A percentile compares a stretch with the other conserved stretches of the same genome.
phyloP scores from a whole-genome alignment of 73 alveolate species.

The Uronychia binucleata region DNA sequence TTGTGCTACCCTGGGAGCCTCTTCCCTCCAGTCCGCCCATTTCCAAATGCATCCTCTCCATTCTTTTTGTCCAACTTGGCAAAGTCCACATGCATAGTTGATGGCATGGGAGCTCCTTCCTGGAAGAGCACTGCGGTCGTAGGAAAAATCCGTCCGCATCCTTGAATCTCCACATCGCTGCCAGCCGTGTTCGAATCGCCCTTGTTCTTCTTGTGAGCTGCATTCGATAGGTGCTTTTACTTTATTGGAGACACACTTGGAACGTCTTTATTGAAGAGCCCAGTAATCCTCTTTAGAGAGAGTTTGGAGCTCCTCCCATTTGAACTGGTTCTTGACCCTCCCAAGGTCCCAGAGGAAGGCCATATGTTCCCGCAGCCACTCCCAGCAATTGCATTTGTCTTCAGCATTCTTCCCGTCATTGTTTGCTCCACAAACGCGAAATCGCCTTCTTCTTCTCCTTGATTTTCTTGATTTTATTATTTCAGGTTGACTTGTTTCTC shows the following conservation, averaged over 20 bases:
- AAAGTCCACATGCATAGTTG: not conserved
- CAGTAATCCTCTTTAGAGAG: not conserved
- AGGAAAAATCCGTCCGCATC: no score
- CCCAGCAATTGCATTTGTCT: slow-evolving; percentile 1
- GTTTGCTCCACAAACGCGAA: not conserved
- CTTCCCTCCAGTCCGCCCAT: no score
- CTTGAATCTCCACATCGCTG: no score
- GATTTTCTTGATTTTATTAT: no score
- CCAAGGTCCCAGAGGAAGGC: not conserved
- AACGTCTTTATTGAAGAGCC: not conserved
- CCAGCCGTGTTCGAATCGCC: no score
- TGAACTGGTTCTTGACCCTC: not conserved
- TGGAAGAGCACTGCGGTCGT: no score
- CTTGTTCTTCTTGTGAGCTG: not conserved
- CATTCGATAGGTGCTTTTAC: no score
- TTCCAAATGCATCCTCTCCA: no score
- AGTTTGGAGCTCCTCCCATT: not conserved
- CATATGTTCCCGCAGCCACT: not conserved
- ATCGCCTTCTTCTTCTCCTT: not conserved
- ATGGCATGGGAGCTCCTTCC: not conserved
- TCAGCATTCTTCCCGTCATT: not conserved
- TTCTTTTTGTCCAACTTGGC: not conserved
- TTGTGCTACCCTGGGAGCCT: no score
- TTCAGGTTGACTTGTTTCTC: no score
- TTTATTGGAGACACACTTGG: not conserved